phyloP scores from a whole-genome alignment of 768 basidiomycete species.

The Leccinum arenicola region DNA sequence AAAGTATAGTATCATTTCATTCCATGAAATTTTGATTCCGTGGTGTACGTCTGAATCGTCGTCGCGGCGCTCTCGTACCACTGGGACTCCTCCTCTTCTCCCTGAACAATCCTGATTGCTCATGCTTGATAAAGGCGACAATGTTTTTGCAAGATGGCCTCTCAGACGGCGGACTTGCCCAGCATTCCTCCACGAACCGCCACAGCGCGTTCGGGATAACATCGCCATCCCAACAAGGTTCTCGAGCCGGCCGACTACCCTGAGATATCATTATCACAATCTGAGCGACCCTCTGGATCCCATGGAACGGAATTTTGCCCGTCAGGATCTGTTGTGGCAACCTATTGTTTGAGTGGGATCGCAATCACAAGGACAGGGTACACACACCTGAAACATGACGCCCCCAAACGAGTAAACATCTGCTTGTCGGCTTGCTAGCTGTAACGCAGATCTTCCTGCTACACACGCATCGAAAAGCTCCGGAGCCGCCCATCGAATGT shows the following conservation, averaged over 20 bases:
- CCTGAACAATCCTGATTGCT: neutral
- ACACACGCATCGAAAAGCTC: constrained; percentile 16
- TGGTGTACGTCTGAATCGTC: neutral
- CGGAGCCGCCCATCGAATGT: constrained; percentile 31
- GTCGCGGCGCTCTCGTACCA: neutral
- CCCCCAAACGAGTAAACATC: constrained; percentile 32
- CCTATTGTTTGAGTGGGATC: neutral
- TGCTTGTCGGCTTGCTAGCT: constrained; percentile 9
- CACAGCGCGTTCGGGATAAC: constrained; percentile 23
- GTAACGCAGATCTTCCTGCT: neutral
- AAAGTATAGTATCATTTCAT: neutral
- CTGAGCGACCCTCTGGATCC: constrained; percentile 17
- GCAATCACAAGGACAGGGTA: neutral
- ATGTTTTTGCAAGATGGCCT: constrained; percentile 19
- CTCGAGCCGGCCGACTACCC: constrained; percentile 8
- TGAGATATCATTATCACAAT: constrained; percentile 23
- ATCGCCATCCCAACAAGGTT: constrained; percentile 21
- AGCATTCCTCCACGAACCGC: constrained; percentile 23
- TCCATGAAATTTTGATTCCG: neutral
- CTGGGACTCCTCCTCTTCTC: neutral
- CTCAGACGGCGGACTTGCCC: constrained; percentile 13
- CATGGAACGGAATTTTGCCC: constrained; percentile 26
- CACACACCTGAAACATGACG: constrained; percentile 24
- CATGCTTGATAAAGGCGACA: constrained; percentile 13
- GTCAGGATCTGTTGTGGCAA: constrained; percentile 13